These are phyloP conservation scores for peach (Prunus persica) DNA, from an alignment of 306 rosid genomes.

Conservation along the genomic window Prunus_persica_NCBIv2 NC_034009.1:11969001-11969500, in stretches of 20 bases:
- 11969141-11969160: constrained; percentile 17
- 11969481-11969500: constrained; percentile 43
- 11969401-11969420: constrained; percentile 39
- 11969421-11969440: constrained; percentile 23
- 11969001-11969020: constrained; percentile 40
- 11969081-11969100: constrained; percentile 41
- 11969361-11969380: constrained; percentile 42
- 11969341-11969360: constrained; percentile 59
- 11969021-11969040: constrained; percentile 67
- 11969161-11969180: constrained; percentile 28
- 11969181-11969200: constrained; percentile 16
- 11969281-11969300: constrained; percentile 66
- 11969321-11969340: constrained; percentile 40
- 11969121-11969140: constrained; percentile 25
- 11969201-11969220: constrained; percentile 20
- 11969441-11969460: constrained; percentile 51
- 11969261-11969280: constrained; percentile 73
- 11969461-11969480: constrained; percentile 41
- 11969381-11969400: constrained; percentile 43
- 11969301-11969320: constrained; percentile 41
- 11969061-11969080: constrained; percentile 36
- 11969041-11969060: constrained; percentile 62
- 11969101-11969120: constrained; percentile 42
- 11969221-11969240: constrained; percentile 37
- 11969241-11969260: constrained; percentile 65